Percentiles rank a stretch among this genome's conserved stretches.
Conservation (phyloP, 140 eudicot genomes). For the Senecio squalidus region DNA sequence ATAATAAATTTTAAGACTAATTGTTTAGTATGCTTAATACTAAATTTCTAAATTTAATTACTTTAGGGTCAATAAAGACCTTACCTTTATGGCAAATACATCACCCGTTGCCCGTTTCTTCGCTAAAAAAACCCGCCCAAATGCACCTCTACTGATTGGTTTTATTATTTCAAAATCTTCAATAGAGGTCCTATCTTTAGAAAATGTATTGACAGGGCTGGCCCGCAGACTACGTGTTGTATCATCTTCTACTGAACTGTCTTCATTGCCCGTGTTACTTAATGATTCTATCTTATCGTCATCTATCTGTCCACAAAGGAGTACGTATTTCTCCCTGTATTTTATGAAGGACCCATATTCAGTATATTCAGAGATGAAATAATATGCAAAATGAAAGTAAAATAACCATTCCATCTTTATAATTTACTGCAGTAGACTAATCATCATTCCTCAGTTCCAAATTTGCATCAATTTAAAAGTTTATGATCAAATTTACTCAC, state of each 20-base stretch:
- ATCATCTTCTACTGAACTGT: slow-evolving; percentile 74
- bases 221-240: slow-evolving; percentile 81
- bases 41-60: not conserved
- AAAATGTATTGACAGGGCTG: slow-evolving; percentile 76
- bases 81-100: slow-evolving; percentile 95
- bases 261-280: slow-evolving; percentile 53
- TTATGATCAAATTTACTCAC: slow-evolving; percentile 39
- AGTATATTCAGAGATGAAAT: slow-evolving; percentile 2
- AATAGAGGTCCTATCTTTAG: slow-evolving; percentile 86
- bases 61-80: slow-evolving; percentile 18
- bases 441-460: not conserved
- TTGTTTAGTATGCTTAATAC: too few species aligned
- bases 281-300: slow-evolving; percentile 69
- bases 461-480: too few species aligned
- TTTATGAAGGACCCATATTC: slow-evolving; percentile 5
- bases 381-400: slow-evolving; percentile 13
- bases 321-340: slow-evolving; percentile 94
- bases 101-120: slow-evolving; percentile 97
- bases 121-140: slow-evolving; percentile 94
- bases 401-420: slow-evolving; percentile 10
- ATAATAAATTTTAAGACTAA: too few species aligned
- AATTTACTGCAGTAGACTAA: slow-evolving; percentile 11
- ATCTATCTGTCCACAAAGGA: slow-evolving; percentile 88
- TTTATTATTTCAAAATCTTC: slow-evolving; percentile 98
- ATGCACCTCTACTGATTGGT: slow-evolving; percentile 99